Conservation (phyloP, 768 basidiomycete species). For the Leccinum barrowsii region DNA sequence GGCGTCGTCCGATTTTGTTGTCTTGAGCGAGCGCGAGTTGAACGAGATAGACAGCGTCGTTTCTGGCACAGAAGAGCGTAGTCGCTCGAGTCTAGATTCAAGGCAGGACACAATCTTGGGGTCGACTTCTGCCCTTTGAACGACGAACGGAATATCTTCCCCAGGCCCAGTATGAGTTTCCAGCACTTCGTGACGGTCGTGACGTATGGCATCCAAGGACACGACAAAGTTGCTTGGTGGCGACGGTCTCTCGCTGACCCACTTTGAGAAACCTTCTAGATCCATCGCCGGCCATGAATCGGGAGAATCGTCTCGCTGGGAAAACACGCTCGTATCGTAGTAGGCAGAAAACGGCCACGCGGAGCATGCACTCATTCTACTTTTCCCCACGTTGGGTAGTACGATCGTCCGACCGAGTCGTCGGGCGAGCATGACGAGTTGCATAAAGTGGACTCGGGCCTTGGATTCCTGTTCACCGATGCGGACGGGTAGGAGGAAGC, state of each 20-base stretch:
- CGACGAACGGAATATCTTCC: neutral
- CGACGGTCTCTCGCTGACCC: conserved; percentile 31
- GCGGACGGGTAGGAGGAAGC: conserved; percentile 47
- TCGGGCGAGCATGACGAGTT: conserved; percentile 43
- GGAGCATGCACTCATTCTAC: conserved; percentile 51
- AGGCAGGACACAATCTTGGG: conserved; percentile 21
- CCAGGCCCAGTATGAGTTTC: neutral
- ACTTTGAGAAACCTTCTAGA: conserved; percentile 37
- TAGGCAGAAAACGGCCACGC: conserved; percentile 47
- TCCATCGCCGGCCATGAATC: conserved; percentile 25
- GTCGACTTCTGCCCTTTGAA: conserved; percentile 17
- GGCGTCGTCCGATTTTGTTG: neutral
- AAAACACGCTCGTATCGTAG: conserved; percentile 38
- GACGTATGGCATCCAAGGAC: conserved; percentile 22
- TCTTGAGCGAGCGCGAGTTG: neutral
- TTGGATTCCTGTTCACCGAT: conserved; percentile 60
- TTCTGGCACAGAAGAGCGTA: conserved; percentile 8
- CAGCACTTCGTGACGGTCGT: neutral
- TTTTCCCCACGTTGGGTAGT: conserved; percentile 40
- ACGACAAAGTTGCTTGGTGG: conserved; percentile 36
- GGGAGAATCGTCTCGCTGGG: neutral
- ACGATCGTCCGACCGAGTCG: conserved; percentile 54
- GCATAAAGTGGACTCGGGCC: conserved; percentile 47
- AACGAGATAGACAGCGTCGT: conserved; percentile 11
- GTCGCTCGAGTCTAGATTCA: conserved; percentile 12